phyloP scores from a whole-genome alignment of 352 stramenopile species.

The Pythium scleroteichum region DNA sequence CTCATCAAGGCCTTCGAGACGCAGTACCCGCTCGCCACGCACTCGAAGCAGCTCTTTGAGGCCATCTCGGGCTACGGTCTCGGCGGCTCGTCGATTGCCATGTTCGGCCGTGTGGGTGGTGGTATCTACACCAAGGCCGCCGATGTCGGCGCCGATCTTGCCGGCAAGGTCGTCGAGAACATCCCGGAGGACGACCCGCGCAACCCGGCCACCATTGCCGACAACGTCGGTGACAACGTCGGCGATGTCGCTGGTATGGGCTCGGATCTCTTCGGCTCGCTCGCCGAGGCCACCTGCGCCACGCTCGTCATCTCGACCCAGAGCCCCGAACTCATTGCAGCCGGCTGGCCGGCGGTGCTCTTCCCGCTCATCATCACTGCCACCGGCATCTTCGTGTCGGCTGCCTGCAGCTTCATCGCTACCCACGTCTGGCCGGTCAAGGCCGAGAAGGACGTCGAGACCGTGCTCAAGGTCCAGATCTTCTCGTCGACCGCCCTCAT shows the following conservation, averaged over 20 bases:
- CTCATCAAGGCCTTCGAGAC: conserved; percentile 94
- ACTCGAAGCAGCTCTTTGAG: conserved; percentile 93
- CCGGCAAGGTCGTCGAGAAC: conserved; percentile 98
- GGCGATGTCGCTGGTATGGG: conserved; percentile 99
- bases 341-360: conserved; percentile 94
- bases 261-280: conserved; percentile 99
- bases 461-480: conserved; percentile 97
- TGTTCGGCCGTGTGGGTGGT: conserved; percentile 99
- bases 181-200: conserved; percentile 99
- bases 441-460: conserved; percentile 95
- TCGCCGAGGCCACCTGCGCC: conserved; percentile 98
- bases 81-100: conserved; percentile 97
- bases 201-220: conserved; percentile 99
- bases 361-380: conserved; percentile 97
- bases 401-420: conserved; percentile 96
- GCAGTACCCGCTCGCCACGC: conserved; percentile 85
- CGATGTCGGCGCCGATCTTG: conserved; percentile 99
- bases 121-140: conserved; percentile 99
- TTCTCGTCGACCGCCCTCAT: conserved; percentile 97
- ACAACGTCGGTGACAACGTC: conserved; percentile 99
- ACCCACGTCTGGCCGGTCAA: conserved; percentile 96
- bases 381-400: conserved; percentile 97
- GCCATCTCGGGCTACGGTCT: conserved; percentile 97
- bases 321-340: conserved; percentile 88
- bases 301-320: conserved; percentile 96